These are phyloP conservation scores for Fusarium clavum DNA, from an alignment of 2,329 filamentous ascomycete species.

Conservation along the genomic window DNA sequence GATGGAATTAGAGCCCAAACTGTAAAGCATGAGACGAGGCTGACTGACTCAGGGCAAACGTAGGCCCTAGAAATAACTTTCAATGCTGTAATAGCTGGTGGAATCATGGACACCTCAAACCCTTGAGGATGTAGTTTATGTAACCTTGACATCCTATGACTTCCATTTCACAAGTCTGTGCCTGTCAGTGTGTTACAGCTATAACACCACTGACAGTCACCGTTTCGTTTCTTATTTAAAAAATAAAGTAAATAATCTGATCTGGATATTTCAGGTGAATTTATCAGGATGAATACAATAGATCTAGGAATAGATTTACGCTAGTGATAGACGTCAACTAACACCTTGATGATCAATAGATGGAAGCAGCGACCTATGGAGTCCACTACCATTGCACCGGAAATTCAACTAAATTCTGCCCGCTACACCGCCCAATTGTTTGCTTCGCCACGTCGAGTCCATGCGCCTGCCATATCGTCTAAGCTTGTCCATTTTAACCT, in stretches of 20 bases:
- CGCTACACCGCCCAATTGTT: constrained; percentile 48
- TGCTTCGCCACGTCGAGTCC: constrained; percentile 19
- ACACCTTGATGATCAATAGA: not conserved
- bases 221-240: not conserved
- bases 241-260: not conserved
- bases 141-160: not conserved
- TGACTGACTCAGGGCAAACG: not conserved
- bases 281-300: not conserved
- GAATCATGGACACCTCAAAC: not conserved
- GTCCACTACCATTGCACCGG: not conserved
- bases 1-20: not conserved
- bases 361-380: not conserved
- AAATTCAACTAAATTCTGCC: constrained; percentile 23
- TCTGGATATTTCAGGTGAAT: not conserved
- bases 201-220: not conserved
- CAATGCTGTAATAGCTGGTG: not conserved
- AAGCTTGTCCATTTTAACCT: constrained; percentile 3
- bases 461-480: constrained; percentile 1
- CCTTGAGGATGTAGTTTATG: not conserved
- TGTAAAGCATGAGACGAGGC: not conserved
- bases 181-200: not conserved
- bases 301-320: not conserved
- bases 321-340: not conserved
- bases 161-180: not conserved
- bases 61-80: not conserved